Conservation (phyloP, 148 eudicot genomes). For the Fallopia convolvulus region DNA sequence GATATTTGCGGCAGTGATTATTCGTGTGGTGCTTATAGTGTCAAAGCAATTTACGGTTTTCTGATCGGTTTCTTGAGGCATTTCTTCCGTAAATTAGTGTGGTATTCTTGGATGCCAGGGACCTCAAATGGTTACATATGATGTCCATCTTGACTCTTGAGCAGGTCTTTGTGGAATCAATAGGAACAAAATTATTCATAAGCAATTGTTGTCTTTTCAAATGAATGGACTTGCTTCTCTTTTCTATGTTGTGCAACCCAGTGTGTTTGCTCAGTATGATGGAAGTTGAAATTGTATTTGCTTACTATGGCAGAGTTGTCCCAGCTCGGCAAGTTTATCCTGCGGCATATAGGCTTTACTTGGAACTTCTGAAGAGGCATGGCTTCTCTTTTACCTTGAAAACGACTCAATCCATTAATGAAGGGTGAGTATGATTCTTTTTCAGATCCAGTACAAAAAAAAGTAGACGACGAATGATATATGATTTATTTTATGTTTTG, state of each 20-base stretch:
- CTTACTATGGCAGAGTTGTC: conserved; percentile 44
- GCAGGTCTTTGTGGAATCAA: background rate
- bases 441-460: background rate
- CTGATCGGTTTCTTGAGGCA: background rate
- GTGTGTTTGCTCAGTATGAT: background rate
- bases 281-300: conserved; percentile 1
- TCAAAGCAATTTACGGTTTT: background rate
- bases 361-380: conserved; percentile 81
- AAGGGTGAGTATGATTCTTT: conserved; percentile 40
- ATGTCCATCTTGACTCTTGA: background rate
- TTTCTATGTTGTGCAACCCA: background rate
- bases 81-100: background rate
- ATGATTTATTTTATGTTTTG: background rate
- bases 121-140: background rate
- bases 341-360: conserved; percentile 72
- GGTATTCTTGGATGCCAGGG: background rate
- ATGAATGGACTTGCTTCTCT: background rate
- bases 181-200: background rate
- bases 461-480: background rate
- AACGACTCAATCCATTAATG: conserved; percentile 42
- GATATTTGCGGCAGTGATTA: background rate
- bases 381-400: conserved; percentile 52
- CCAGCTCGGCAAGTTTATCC: conserved; percentile 57
- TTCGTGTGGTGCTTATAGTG: background rate
- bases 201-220: background rate